Base-by-base conservation (phyloP, 345 rosid species). In the Psidium friedrichsthalianum region DNA sequence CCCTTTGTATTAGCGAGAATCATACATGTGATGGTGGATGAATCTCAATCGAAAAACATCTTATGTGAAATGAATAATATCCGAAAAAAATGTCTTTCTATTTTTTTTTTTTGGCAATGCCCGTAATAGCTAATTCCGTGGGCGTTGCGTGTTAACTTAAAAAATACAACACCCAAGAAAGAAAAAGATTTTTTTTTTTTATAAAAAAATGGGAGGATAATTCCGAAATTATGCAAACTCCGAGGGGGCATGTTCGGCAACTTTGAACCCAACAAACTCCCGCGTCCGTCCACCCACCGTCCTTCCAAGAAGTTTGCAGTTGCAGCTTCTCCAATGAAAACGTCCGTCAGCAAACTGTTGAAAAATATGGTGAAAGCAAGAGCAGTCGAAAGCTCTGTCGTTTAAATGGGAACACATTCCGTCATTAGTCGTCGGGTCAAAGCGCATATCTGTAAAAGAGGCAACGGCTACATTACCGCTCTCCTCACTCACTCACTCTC, bases 381-480 rank as follows among this genome's bases (percentile, higher is more conserved):
- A 1, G 40, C 22, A 15, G 11, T 64, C 76, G 49, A 61, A 6
- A 51, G 56, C 56, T 20, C 11, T 10, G 56, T 47, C 82, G 56
- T n/a, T 84, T 69, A 69, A 69, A 69, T 18, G 47, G 80, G 3
- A 21, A 36, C 47, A 69, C 80, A 24, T 32, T 51, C 86, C 86
- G 86, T 84, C 74, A 80, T 15, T 12, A 21, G 86, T 86, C 85
- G 88, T 86, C 61, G 87, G 85, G 90, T 87, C 90, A 87, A 89
- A 82, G 47, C 47, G 36, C 25, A 44, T 36, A 40, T 69, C 47
- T 21, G 78, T 8, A 24, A 22, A 56, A 87, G 90, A 87, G 89
- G 90, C 90, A 93, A 91, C 93, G 94, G 95, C 93, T 90, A 88
- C 86, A 82, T 80, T 78, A 3, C 16, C 84, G 58, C 82, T 83